Evolutionary conservation across 305 asterid species (phyloP), one percentile per base, ranked within the genome.

Genomic region (Andrographis paniculata): DNA sequence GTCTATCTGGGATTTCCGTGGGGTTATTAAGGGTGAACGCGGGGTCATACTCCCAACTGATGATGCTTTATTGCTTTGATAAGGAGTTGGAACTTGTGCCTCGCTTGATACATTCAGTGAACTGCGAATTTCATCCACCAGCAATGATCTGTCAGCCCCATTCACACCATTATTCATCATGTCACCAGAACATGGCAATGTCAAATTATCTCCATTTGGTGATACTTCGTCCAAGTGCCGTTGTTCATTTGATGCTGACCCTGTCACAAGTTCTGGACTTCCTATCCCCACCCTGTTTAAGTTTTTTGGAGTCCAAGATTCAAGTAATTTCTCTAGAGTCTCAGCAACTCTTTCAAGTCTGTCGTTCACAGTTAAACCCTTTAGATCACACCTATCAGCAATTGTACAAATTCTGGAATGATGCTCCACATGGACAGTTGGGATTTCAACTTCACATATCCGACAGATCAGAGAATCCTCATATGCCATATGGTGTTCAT

Each of bases 371-470:
- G 80, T 72, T 69, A 88, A 68, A 61, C 97, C 99, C 74, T 92
- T 92, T 33, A 92, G 74, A 76, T 92, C 99, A 72, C 99, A 92
- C 66, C 97, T 79, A 66, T 92, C 97, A 33, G 84, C 96, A 61
- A 92, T 71, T 14, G 99, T 84, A 70, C 99, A 92, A 58, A 92
- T 84, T 72, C 91, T 74, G 17, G 99, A 92, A 74, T 92, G 99
- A 42, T 73, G 94, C 63, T 92, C 99, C 22, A 92, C 97, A 65
- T 84, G 84, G 43, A 79, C 69, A 21, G 82, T 84, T 62, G 99
- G 99, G 73, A 87, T 92, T 74, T 92, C 97, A 61, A 83, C 95
- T 69, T 92, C 99, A 68, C 99, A 92, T 72, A 92, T 92, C 46
- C 99, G 87, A 63, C 99, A 92, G 43, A 92, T 92, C 43, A 92